Base-by-base conservation (phyloP, 140 eudicot genomes). In the Oenanthe javanica region DNA sequence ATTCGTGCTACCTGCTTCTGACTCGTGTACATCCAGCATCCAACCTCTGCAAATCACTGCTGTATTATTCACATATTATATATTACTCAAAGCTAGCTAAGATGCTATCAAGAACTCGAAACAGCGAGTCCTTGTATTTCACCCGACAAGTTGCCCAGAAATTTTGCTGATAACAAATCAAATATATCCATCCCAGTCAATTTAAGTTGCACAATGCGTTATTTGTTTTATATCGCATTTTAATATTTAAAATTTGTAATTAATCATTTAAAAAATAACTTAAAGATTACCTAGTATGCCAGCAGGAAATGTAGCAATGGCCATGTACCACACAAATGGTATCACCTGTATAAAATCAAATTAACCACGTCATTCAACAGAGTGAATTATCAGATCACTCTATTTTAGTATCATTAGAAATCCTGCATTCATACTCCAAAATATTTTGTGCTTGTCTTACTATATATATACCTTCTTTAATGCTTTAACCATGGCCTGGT, bases 21-120 rank as follows among this genome's bases (percentile, higher is more conserved):
- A 81, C 98, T 89, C 47, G 97, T 85, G 85, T 93, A 91, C 94
- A 93, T 93, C 98, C 98, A 93, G 81, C 98, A 93, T 84, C 94
- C 98, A 61, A 88, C 85, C 87, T 93, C 98, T 92, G 93, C 89
- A 92, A 21, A 5, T 79, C 63, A 59, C 4, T 9, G 12, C 45
- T 49, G 36, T 10, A 27, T 16, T 40, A 78, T 48, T 78, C 40
- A 10, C 9, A 43, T 18, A 71, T 21, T 54, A 49, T 25, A 51
- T 14, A 38, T 14, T 55, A 15, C n/a, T 55, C 1, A 15, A 19
- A 57, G 9, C 66, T 19, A 57, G n/a, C 38, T 19, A 77, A 16
- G 52, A 40, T 43, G 15, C 64, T 47, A 38, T 73, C 2, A 9
- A 12, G 14, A 63, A 51, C 55, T 31, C 36, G 36, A 31, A 31